Percentiles rank a stretch among this genome's conserved stretches.
phyloP scores from a whole-genome alignment of 192 early-diverging fungal genomes.

The Spizellomyces sp. region DNA sequence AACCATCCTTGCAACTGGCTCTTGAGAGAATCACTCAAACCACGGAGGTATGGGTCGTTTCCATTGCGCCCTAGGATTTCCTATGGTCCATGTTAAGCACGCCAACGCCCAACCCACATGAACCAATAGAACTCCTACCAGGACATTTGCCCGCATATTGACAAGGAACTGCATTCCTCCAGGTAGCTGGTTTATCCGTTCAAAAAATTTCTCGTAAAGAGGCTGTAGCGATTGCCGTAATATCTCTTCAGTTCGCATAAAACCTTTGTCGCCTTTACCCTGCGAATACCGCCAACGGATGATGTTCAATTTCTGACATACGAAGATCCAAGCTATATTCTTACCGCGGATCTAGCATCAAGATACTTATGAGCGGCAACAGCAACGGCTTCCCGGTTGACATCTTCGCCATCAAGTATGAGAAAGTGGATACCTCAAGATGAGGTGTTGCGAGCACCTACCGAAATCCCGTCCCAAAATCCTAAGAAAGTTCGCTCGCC shows the following conservation, averaged over 20 bases:
- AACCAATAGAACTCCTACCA: constrained; percentile 45
- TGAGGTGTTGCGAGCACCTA: not conserved
- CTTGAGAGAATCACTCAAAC: constrained; percentile 69
- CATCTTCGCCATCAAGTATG: not conserved
- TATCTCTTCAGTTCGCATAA: constrained; percentile 50
- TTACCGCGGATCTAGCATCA: not conserved
- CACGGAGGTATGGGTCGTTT: constrained; percentile 50
- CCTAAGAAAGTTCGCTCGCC: constrained; percentile 17
- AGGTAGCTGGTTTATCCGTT: constrained; percentile 73
- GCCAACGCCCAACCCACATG: not conserved
- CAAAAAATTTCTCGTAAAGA: constrained; percentile 72
- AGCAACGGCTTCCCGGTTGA: constrained; percentile 9
- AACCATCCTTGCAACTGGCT: constrained; percentile 75
- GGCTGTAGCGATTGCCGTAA: constrained; percentile 71
- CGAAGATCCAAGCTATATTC: not conserved
- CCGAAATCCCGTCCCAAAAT: constrained; percentile 34
- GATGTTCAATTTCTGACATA: too few species aligned
- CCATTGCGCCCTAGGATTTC: constrained; percentile 34
- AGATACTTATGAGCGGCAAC: constrained; percentile 19
- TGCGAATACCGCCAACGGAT: too few species aligned
- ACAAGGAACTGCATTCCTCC: constrained; percentile 82
- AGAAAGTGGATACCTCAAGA: too few species aligned
- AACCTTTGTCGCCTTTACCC: constrained; percentile 11
- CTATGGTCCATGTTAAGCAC: not conserved
- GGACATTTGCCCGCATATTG: constrained; percentile 73